Evolutionary conservation across 2,329 filamentous ascomycete genomes (phyloP), one percentile per base, ranked within the genome.

Genomic region (Colletotrichum sp.): DNA sequence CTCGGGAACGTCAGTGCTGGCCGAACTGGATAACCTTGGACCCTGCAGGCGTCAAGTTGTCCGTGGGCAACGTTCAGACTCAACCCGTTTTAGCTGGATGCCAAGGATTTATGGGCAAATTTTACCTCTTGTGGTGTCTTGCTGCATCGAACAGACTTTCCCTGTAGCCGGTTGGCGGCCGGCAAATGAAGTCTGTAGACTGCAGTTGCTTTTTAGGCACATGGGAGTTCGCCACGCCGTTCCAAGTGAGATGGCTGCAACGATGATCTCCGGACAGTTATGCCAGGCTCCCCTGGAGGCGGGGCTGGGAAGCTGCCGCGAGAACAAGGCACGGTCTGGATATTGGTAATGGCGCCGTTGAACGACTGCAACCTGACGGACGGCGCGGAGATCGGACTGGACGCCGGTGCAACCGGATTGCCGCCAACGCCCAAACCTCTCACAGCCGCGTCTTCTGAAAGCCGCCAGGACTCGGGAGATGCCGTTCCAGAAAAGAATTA

Each of bases 181-280:
- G 72, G 24, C 67, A 70, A 44, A 59, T 36, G 52, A 21, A 62
- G 15, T 30, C 5, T 44, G 26, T 26, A 26, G 26, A 26, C 26
- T 26, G 36, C 8, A 8, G 8, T 69, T 55, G 15, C 65, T 32
- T 39, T 59, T 67, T 13, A 8, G 34, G 67, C 12, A 64, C 60
- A 64, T 34, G 24, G 32, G 49, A 26, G 26, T 60, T 69, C 30
- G 63, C 73, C 69, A 68, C 73, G 8, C 36, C 24, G 57, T 72
- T 65, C 62, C 69, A 68, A 30, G 39, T 36, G 26, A 39, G 64
- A 69, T 70, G 73, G 64, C 59, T 71, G 55, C 70, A 36, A 30
- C 72, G 72, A 75, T 75, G 63, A 75, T 76, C 57, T 76, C 69
- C 64, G 73, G 36, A 12, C 16, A 10, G 12, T 52, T 44, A 16